Evolutionary conservation across 192 early-diverging fungal species (phyloP), one percentile per base, ranked within the genome.

Genomic region (Backusella sp.): DNA sequence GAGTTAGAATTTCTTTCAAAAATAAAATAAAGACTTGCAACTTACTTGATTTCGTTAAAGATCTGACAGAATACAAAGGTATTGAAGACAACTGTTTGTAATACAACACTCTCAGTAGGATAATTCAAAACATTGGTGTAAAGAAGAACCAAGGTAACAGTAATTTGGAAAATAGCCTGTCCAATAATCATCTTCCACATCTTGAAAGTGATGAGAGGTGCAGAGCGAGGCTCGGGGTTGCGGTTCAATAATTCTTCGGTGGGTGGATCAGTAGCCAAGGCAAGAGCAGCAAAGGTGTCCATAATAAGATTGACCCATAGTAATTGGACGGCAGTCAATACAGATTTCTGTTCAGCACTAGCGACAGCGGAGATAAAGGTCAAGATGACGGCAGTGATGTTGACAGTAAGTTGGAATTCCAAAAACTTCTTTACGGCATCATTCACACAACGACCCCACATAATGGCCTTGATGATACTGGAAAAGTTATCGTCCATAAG

Each of bases 241-340:
- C 97, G 91, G 49, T 97, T 86, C 49, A 99, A 86, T 35, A 99
- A 79, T 21, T 92, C 93, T 1, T 75, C 76, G 0, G 91, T 93
- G 0, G 98, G 97, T 68, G 93, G 92, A 77, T 99, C 98, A 15
- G 98, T 98, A 6, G 98, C 97, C 36, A 98, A 89, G 1, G 97
- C 98, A 36, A 99, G 91, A 8, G 98, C 96, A 1, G 98, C 98
- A 80, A 99, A 89, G 0, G 97, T 96, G 87, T 99, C 97, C 98
- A 99, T 99, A 53, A 99, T 99, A 78, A 99, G 84, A 84, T 99
- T 99, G 67, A 99, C 95, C 97, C 97, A 99, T 69, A 99, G 84
- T 66, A 99, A 79, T 84, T 99, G 98, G 0, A 99, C 93, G 14
- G 97, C 97, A 0, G 95, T 95, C 76, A 99, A 86, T 15, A 95